Conservation (phyloP, 441 rosid species). For the Erodium chrysanthum region DNA sequence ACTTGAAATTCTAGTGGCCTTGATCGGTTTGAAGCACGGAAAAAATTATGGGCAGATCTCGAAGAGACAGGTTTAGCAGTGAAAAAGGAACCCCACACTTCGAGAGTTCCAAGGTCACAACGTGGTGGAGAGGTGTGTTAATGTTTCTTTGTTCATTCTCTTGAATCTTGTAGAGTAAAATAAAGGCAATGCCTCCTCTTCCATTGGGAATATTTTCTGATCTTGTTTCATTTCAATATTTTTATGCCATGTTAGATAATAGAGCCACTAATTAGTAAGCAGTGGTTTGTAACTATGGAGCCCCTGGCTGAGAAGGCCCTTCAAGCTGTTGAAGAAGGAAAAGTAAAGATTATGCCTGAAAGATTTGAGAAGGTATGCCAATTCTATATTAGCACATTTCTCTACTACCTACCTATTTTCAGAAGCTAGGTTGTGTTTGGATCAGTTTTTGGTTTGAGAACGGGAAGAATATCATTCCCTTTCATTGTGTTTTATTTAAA, state of each 20-base stretch:
- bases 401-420: conserved; percentile 2
- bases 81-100: conserved; percentile 66
- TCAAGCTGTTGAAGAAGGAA: conserved; percentile 68
- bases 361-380: conserved; percentile 83
- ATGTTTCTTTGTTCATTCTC: conserved; percentile 16
- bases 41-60: conserved; percentile 88
- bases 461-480: not conserved
- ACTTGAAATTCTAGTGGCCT: conserved; percentile 51
- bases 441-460: not conserved
- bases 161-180: conserved; percentile 10
- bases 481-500: not conserved
- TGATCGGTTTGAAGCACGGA: conserved; percentile 83
- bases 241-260: conserved; percentile 40
- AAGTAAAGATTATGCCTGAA: conserved; percentile 71
- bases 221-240: conserved; percentile 18
- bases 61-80: conserved; percentile 90
- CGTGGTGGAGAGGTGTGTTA: conserved; percentile 90
- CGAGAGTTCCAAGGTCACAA: conserved; percentile 82
- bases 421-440: not conserved
- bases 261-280: conserved; percentile 91
- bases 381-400: not conserved
- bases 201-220: conserved; percentile 7
- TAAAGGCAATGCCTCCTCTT: conserved; percentile 9
- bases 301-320: conserved; percentile 94
- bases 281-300: conserved; percentile 95